Evolutionary conservation across 768 basidiomycete genomes (phyloP).

Genomic region (Calocybe cyanea): DNA sequence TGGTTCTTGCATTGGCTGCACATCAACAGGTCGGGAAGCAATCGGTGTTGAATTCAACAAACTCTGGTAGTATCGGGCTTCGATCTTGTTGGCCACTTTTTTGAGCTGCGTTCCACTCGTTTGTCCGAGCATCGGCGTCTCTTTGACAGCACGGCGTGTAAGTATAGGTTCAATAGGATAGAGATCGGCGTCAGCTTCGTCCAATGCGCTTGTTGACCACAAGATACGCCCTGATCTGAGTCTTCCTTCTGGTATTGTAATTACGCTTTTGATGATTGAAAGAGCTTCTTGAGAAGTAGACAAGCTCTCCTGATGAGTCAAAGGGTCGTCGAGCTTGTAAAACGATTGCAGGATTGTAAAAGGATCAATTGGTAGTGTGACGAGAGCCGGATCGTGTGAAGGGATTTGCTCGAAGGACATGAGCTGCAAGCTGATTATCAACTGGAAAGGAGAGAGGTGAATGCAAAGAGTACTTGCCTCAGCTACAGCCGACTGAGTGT

Average conservation of each 20-base stretch:
- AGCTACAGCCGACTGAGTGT: slow-evolving; percentile 45
- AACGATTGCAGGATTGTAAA: slow-evolving; percentile 38
- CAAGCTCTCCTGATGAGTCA: slow-evolving; percentile 45
- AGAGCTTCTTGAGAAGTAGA: slow-evolving; percentile 31
- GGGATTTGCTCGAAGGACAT: slow-evolving; percentile 42
- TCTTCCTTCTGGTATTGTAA: slow-evolving; percentile 20
- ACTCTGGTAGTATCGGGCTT: slow-evolving; percentile 22
- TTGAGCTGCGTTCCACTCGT: slow-evolving; percentile 6
- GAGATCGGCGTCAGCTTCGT: slow-evolving; percentile 16
- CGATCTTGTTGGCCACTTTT: slow-evolving; percentile 2
- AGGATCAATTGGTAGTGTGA: slow-evolving; percentile 53
- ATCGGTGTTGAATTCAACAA: slow-evolving; percentile 14
- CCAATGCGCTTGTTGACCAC: slow-evolving; percentile 22
- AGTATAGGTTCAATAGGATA: slow-evolving; percentile 42
- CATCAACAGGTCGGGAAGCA: slow-evolving; percentile 20
- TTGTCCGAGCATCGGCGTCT: slow-evolving; percentile 42
- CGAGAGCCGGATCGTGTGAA: slow-evolving; percentile 44
- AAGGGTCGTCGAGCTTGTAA: slow-evolving; percentile 28
- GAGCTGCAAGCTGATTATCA: slow-evolving; percentile 24
- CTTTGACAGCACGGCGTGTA: slow-evolving; percentile 40
- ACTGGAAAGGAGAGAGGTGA: background rate
- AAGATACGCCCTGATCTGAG: slow-evolving; percentile 35
- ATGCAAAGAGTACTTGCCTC: slow-evolving; percentile 35
- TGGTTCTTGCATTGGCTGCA: slow-evolving; percentile 29
- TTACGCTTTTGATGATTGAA: slow-evolving; percentile 27